A percentile compares a stretch with the other conserved stretches of the same genome.
phyloP scores from a whole-genome alignment of 371 early-diverging fungal genomes.

The Basidiobolus meristosporus region DNA sequence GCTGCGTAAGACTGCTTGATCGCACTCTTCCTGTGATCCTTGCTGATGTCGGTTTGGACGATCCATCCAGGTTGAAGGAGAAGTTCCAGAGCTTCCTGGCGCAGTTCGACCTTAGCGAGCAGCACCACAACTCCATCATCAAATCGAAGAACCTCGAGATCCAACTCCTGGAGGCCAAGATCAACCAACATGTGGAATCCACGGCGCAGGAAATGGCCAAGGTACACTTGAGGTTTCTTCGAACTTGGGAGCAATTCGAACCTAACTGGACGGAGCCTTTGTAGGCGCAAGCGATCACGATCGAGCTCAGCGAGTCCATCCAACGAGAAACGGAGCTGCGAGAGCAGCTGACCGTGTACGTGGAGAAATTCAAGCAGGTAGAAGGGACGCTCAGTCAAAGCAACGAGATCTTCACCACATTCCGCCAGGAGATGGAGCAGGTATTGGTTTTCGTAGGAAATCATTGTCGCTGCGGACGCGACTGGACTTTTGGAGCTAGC shows the following conservation, averaged over 20 bases:
- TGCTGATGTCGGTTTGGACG: not conserved
- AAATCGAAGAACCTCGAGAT: constrained; percentile 26
- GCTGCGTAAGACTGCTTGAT: constrained; percentile 3
- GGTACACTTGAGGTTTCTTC: not conserved
- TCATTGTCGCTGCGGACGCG: no score
- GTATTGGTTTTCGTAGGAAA: no score
- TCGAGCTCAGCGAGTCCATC: constrained; percentile 18
- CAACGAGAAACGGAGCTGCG: constrained; percentile 29
- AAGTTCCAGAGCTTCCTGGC: constrained; percentile 23
- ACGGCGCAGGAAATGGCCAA: constrained; percentile 13
- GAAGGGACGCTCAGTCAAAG: constrained; percentile 38
- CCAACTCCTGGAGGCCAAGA: constrained; percentile 22
- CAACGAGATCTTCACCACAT: constrained; percentile 30
- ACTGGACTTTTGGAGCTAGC: constrained; percentile 9
- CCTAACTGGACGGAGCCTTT: no score
- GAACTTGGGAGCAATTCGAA: no score
- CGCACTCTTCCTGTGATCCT: not conserved
- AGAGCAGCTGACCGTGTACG: constrained; percentile 25
- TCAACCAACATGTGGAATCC: constrained; percentile 17
- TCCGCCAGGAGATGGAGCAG: constrained; percentile 37
- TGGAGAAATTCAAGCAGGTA: constrained; percentile 37
- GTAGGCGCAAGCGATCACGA: constrained; percentile 9
- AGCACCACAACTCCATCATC: constrained; percentile 26
- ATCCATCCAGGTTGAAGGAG: constrained; percentile 16
- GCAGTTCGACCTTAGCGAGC: constrained; percentile 32